A percentile compares a stretch with the other conserved stretches of the same genome.
Evolutionary conservation across 306 rosid species (phyloP).

Genomic region (Lagenaria siceraria): DNA sequence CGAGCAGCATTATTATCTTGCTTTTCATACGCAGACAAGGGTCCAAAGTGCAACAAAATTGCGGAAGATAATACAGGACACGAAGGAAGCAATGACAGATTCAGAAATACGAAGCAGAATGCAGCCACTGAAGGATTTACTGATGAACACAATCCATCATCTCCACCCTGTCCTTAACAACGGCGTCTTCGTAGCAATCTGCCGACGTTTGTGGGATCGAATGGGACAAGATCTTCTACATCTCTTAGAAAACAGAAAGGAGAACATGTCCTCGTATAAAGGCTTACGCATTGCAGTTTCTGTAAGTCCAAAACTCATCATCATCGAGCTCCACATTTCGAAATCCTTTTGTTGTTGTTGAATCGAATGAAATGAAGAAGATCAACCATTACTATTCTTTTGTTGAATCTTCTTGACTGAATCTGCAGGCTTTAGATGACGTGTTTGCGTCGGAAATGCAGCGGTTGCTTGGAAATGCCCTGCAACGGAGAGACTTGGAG

Average conservation of each 20-base stretch:
- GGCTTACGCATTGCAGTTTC: slow-evolving; percentile 54
- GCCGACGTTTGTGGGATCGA: slow-evolving; percentile 91
- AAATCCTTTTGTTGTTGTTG: background rate
- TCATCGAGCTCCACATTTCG: background rate
- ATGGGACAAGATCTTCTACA: slow-evolving; percentile 93
- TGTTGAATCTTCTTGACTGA: background rate
- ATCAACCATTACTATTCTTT: background rate
- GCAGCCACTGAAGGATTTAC: slow-evolving; percentile 76
- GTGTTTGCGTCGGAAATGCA: slow-evolving; percentile 87
- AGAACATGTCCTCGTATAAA: slow-evolving; percentile 81
- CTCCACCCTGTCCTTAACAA: slow-evolving; percentile 55
- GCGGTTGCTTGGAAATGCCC: slow-evolving; percentile 66
- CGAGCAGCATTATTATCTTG: background rate
- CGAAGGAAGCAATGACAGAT: slow-evolving; percentile 65
- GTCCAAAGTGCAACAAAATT: slow-evolving; percentile 73
- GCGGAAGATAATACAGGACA: slow-evolving; percentile 83
- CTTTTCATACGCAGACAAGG: slow-evolving; percentile 45
- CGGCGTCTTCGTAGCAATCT: slow-evolving; percentile 63
- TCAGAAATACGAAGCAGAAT: slow-evolving; percentile 67
- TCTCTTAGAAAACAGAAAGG: slow-evolving; percentile 85
- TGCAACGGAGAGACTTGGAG: slow-evolving; percentile 65
- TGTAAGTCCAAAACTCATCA: background rate
- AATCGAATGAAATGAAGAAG: background rate
- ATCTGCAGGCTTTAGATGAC: slow-evolving; percentile 70
- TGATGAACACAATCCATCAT: slow-evolving; percentile 48